Conservation (phyloP, 495 filamentous ascomycete species). For the Xylaria nigripes region DNA sequence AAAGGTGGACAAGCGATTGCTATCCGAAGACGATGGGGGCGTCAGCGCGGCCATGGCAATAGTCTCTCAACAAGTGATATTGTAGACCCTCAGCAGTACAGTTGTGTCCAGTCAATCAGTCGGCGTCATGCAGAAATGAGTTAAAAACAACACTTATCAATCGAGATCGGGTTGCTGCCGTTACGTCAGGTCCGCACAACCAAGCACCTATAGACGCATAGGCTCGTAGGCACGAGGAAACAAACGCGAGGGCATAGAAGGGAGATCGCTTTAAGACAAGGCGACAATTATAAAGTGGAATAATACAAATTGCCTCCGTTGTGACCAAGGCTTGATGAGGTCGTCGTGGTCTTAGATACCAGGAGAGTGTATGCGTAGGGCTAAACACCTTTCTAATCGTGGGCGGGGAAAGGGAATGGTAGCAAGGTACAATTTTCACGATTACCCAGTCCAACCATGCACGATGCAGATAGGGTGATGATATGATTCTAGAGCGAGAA, state of each 20-base stretch:
- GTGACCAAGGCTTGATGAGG: constrained; percentile 7
- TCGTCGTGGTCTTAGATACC: not conserved
- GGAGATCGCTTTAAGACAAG: not conserved
- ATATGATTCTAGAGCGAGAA: constrained; percentile 1
- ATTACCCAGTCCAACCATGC: constrained; percentile 1
- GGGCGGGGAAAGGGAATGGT: not conserved
- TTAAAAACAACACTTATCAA: constrained; percentile 3
- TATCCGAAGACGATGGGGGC: constrained; percentile 16
- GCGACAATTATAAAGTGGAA: constrained; percentile 1
- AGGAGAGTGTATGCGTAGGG: constrained; percentile 1
- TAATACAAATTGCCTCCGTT: not conserved
- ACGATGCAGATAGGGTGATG: not conserved
- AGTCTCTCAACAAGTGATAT: not conserved
- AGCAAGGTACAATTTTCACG: not conserved
- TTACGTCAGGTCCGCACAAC: not conserved
- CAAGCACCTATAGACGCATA: not conserved
- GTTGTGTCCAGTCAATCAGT: not conserved
- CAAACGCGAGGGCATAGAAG: not conserved
- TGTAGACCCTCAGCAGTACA: constrained; percentile 1
- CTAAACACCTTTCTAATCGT: not conserved
- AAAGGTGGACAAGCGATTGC: constrained; percentile 19
- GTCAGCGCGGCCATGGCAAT: constrained; percentile 5
- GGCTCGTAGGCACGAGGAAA: not conserved
- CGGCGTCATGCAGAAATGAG: constrained; percentile 3
- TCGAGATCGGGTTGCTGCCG: not conserved